phyloP scores from a whole-genome alignment of 768 basidiomycete genomes.

The Crassisporium funariophilum region DNA sequence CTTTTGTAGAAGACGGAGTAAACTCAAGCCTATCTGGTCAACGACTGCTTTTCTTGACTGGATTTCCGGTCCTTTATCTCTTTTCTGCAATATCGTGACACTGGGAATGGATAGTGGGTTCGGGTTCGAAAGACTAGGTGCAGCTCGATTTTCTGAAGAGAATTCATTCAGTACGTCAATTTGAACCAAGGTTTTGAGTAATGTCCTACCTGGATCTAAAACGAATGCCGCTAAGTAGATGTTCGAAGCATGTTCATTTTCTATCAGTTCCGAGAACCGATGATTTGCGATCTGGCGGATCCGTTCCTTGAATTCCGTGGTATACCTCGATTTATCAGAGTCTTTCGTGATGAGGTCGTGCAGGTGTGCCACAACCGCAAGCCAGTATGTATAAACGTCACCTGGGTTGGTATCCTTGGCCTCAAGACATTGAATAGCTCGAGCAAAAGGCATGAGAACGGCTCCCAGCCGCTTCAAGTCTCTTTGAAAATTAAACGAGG shows the following conservation, averaged over 20 bases:
- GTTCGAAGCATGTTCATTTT: slow-evolving; percentile 27
- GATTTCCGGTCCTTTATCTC: no score
- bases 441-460: slow-evolving; percentile 26
- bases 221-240: slow-evolving; percentile 32
- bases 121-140: slow-evolving; percentile 26
- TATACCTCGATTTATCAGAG: slow-evolving; percentile 15
- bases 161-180: background rate
- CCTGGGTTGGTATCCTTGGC: slow-evolving; percentile 25
- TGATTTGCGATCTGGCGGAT: slow-evolving; percentile 30
- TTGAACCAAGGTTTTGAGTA: no score
- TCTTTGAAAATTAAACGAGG: background rate
- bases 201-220: slow-evolving; percentile 31
- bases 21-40: no score
- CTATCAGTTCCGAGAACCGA: slow-evolving; percentile 31
- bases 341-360: slow-evolving; percentile 18
- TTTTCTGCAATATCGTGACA: no score
- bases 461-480: slow-evolving; percentile 1
- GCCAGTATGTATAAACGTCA: slow-evolving; percentile 38
- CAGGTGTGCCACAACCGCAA: slow-evolving; percentile 30
- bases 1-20: no score
- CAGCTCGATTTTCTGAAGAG: slow-evolving; percentile 31
- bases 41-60: no score
- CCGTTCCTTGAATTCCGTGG: slow-evolving; percentile 19
- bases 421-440: slow-evolving; percentile 34
- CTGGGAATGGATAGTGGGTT: no score